Evolutionary conservation across 495 filamentous ascomycete species (phyloP).

Genomic region (Pseudevernia furfuracea): DNA sequence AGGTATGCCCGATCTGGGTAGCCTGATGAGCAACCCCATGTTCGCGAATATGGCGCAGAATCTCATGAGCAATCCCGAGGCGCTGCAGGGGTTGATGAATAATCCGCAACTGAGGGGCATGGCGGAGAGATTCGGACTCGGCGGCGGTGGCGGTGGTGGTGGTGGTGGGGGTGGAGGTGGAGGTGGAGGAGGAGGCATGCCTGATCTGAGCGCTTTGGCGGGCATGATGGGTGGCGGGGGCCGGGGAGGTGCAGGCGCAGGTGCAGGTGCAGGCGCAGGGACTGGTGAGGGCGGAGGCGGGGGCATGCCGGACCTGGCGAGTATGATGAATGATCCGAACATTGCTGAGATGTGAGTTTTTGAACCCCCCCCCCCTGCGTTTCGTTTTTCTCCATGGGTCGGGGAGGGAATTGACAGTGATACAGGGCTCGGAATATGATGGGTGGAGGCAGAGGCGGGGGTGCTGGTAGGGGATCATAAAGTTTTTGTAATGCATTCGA

Average conservation of each 20-base stretch:
- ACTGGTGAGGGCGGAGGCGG: conserved; percentile 41
- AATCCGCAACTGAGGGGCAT: conserved; percentile 83
- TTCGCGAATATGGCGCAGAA: conserved; percentile 93
- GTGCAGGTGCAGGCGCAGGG: conserved; percentile 4
- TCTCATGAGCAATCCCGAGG: conserved; percentile 89
- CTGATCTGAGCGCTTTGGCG: too few species aligned
- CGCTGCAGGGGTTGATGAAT: conserved; percentile 83
- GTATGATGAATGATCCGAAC: conserved; percentile 81
- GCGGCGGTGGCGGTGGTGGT: conserved; percentile 37
- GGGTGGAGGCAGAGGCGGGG: conserved; percentile 47
- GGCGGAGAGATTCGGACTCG: conserved; percentile 57
- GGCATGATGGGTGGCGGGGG: conserved; percentile 33
- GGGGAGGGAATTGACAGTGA: background rate
- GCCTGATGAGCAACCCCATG: conserved; percentile 96
- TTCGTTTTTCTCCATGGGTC: too few species aligned
- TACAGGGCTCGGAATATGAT: conserved; percentile 69
- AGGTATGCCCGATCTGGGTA: conserved; percentile 77
- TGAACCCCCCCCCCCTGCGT: background rate
- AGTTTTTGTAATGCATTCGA: background rate
- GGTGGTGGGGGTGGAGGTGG: conserved; percentile 44
- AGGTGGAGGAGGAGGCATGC: conserved; percentile 16
- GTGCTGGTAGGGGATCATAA: conserved; percentile 38
- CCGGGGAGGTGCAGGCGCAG: conserved; percentile 32
- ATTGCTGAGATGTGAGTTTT: conserved; percentile 84
- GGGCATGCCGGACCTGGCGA: conserved; percentile 72